phyloP scores from a whole-genome alignment of 2,329 filamentous ascomycete species.

The Paraphoma sp. region DNA sequence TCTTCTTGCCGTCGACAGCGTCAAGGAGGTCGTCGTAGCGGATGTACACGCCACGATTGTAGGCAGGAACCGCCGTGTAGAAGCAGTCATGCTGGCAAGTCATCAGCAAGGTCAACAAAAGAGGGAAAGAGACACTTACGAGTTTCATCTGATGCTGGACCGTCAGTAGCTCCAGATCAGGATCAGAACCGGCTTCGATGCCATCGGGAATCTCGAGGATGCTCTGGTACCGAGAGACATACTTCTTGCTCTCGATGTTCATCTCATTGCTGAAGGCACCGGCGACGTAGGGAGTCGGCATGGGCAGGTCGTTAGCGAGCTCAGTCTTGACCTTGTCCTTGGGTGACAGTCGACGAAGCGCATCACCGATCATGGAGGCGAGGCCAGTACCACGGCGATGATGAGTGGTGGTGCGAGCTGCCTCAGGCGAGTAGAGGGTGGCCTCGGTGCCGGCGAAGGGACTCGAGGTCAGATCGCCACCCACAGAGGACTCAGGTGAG shows the following conservation, averaged over 20 bases:
- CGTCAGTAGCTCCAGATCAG: constrained; percentile 29
- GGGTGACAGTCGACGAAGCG: too few relatives aligned
- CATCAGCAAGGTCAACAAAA: constrained; percentile 20
- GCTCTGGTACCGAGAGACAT: constrained; percentile 35
- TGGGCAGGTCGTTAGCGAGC: constrained; percentile 20
- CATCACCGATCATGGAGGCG: constrained; percentile 10
- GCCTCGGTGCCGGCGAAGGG: constrained; percentile 37
- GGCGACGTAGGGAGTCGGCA: constrained; percentile 15
- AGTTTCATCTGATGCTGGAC: constrained; percentile 39
- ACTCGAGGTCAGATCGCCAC: constrained; percentile 28
- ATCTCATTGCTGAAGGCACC: constrained; percentile 37
- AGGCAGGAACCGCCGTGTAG: constrained; percentile 24
- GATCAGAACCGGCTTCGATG: constrained; percentile 26
- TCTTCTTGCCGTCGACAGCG: constrained; percentile 35
- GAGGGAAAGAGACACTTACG: constrained; percentile 20
- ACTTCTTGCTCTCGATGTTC: constrained; percentile 20
- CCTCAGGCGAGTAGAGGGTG: constrained; percentile 37
- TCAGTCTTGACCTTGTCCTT: constrained; percentile 1
- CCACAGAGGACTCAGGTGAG: constrained; percentile 30
- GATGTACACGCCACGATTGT: constrained; percentile 34
- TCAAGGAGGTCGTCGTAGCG: constrained; percentile 50
- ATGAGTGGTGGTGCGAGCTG: constrained; percentile 19
- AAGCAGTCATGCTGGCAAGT: constrained; percentile 34
- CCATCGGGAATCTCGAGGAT: constrained; percentile 27
- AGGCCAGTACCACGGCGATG: constrained; percentile 13